Base-by-base conservation (phyloP, 176 grass and related monocot genomes). In the Thalia dealbata region DNA sequence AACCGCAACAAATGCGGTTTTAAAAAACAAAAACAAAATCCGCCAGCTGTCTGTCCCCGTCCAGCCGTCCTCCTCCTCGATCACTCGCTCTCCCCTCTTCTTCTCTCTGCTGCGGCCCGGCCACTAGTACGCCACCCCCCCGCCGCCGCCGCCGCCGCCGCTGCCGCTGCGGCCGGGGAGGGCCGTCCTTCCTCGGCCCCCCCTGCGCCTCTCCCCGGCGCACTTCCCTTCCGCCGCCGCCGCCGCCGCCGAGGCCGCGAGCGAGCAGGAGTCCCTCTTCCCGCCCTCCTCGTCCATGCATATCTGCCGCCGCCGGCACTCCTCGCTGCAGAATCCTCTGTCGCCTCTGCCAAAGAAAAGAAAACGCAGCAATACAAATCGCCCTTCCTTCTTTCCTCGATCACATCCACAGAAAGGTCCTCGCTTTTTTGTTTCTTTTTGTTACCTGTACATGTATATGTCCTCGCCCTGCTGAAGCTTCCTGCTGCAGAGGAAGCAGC, bases 381-480 rank as follows among this genome's bases (percentile, higher is more conserved):
- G 4, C 3, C 32, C 32, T 38, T 4, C 32, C 32, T 38, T 38
- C 1, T 2, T 38, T 38, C 32, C 32, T 38, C 32, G 32, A 38
- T 38, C 32, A 4, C 32, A 38, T 38, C 32, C 3, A 38, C 3
- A 2, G 32, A 38, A 38, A 38, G 4, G 32, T n/a, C 32, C 4
- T 38, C 32, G 32, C 32, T 38, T 38, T 38, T 38, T 38, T 38
- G 1, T 38, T 38, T 38, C 32, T 4, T 38, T 4, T 38, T 4
- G 1, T 38, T 26, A 89, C 87, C 83, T 89, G 76, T 89, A 89
- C 87, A 89, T 89, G 83, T 83, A 85, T 63, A 89, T 89, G 83
- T 89, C 83, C 51, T 26, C 82, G 69, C 71, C 81, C 46, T 78
- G 79, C 48, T 59, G 62, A 21, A 89, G 83, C 70, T 82, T 81